Evolutionary conservation across 2,329 filamentous ascomycete genomes (phyloP).

Genomic region (Domatiomyces globalis): DNA sequence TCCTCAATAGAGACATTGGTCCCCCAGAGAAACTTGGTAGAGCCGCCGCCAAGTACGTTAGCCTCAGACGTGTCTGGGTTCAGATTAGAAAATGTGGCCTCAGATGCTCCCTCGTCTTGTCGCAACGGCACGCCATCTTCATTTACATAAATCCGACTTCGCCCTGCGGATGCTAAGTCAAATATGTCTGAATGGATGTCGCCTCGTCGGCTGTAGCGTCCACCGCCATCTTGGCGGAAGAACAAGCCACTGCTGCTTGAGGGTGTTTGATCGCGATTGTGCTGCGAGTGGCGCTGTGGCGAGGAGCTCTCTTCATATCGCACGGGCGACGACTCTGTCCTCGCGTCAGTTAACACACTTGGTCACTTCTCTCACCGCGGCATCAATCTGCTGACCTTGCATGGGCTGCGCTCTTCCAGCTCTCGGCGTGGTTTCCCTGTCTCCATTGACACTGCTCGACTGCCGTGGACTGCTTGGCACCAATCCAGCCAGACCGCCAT

Average conservation of each 20-base stretch:
- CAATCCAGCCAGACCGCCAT: background rate
- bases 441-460: conserved; percentile 26
- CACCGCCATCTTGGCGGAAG: conserved; percentile 47
- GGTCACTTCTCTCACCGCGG: background rate
- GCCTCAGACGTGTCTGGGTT: conserved; percentile 86
- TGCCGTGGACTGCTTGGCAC: background rate
- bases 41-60: conserved; percentile 67
- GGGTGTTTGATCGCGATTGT: conserved; percentile 53
- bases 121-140: conserved; percentile 47
- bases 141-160: conserved; percentile 49
- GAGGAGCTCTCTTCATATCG: conserved; percentile 84
- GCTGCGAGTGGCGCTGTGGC: conserved; percentile 47
- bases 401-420: conserved; percentile 22
- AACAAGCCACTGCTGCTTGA: conserved; percentile 83
- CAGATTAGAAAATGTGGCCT: conserved; percentile 52
- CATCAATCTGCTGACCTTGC: conserved; percentile 25
- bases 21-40: conserved; percentile 82
- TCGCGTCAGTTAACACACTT: conserved; percentile 10
- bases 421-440: conserved; percentile 31
- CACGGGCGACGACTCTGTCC: conserved; percentile 76
- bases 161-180: conserved; percentile 36
- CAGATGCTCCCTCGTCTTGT: conserved; percentile 36
- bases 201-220: conserved; percentile 54
- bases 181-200: conserved; percentile 76
- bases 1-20: conserved; percentile 92